Base-by-base conservation (phyloP, 495 filamentous ascomycete species). In the Penicillium atrosanguineum region DNA sequence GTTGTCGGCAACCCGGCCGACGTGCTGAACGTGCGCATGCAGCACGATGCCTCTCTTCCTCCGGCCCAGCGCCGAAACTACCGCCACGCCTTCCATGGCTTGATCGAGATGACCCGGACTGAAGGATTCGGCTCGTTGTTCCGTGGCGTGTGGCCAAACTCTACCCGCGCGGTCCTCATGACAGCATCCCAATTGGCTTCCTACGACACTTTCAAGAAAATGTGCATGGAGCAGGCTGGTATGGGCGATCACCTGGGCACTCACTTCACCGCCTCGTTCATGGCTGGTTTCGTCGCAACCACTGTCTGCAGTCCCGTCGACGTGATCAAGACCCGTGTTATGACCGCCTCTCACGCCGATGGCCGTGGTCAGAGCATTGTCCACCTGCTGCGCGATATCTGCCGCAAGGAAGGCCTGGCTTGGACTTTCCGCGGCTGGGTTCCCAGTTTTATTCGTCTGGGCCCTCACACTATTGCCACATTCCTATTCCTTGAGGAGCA, bases 371-470 rank as follows among this genome's bases (percentile, higher is more conserved):
- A 85, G 46, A 79, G 80, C 36, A 74, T 93, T 16, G 56, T 76
- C 7, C 67, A 74, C 44, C 59, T 91, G 18, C 63, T 95, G 57
- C 65, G 71, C 6, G 85, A 90, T 37, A 88, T 92, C 26, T 86
- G 84, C 55, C 82, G 78, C 57, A 80, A 83, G 48, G 92, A 98
- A 68, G 93, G 93, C 25, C 68, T 89, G 42, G 68, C 75, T 1
- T 98, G 94, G 94, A 89, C 91, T 81, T 97, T 97, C 71, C 86
- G 87, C 64, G 94, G 94, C n/a, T 98, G 94, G 94, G 87, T 96
- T 41, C 94, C 94, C 9, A 94, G 90, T 62, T 98, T 98, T 68
- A 84, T 96, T 51, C 80, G 94, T n/a, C 64, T 98, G 51, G 95
- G 87, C 21, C 87, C 87, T 39, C 94, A 98, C 78, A 98, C 94